Percentiles rank a stretch among this genome's conserved stretches.
Evolutionary conservation across 2,329 filamentous ascomycete genomes (phyloP).

Genomic region (Hypoxylon sp.): DNA sequence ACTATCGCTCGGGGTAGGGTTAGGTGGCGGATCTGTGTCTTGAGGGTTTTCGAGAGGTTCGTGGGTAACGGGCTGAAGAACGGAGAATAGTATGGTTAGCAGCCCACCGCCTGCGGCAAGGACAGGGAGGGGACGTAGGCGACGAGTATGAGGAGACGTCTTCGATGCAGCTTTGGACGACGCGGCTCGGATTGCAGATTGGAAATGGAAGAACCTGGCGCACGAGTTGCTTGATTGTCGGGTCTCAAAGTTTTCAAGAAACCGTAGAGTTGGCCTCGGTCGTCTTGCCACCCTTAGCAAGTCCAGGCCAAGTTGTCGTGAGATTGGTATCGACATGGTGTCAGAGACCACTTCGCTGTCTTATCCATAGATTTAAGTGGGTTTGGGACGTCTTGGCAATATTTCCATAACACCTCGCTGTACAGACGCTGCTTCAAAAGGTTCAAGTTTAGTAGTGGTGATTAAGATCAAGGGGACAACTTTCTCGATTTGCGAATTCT

Average conservation of each 20-base stretch:
- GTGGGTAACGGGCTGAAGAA: conserved; percentile 48
- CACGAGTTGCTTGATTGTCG: conserved; percentile 19
- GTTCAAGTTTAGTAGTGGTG: background rate
- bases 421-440: conserved; percentile 7
- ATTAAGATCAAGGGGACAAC: conserved; percentile 1
- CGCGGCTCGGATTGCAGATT: conserved; percentile 36
- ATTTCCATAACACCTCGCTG: conserved; percentile 38
- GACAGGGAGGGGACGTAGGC: conserved; percentile 44
- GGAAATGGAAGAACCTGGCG: conserved; percentile 39
- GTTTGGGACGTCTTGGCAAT: background rate
- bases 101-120: conserved; percentile 52
- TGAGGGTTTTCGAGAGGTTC: conserved; percentile 37
- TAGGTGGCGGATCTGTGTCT: conserved; percentile 26
- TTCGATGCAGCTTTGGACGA: conserved; percentile 29
- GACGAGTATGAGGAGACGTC: conserved; percentile 25
- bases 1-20: conserved; percentile 44
- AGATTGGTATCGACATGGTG: conserved; percentile 43
- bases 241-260: conserved; percentile 33
- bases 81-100: conserved; percentile 48
- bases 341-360: background rate
- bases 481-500: conserved; percentile 9
- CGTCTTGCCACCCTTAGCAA: conserved; percentile 39
- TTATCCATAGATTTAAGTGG: conserved; percentile 17
- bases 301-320: conserved; percentile 36
- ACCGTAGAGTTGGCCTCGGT: conserved; percentile 33